These are phyloP conservation scores for Xanthoparmelia taractica DNA, from an alignment of 495 filamentous ascomycete species.

Conservation along the genomic window DNA sequence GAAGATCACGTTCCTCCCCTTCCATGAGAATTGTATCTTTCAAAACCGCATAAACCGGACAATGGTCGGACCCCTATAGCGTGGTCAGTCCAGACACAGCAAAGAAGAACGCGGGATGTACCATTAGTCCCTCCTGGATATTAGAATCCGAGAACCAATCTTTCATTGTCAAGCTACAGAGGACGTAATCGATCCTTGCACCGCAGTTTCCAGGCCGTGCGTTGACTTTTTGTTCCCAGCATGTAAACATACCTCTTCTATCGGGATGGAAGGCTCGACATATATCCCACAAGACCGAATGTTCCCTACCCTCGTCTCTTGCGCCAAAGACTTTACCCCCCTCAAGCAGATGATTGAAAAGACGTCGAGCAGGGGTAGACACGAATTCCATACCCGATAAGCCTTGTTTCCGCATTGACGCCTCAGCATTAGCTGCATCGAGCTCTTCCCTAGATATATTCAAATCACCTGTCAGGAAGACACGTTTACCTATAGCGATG, in stretches of 20 bases:
- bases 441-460: slow-evolving; percentile 74
- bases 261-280: slow-evolving; percentile 74
- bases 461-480: slow-evolving; percentile 81
- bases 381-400: slow-evolving; percentile 62
- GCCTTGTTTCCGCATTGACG: slow-evolving; percentile 61
- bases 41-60: slow-evolving; percentile 78
- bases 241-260: slow-evolving; percentile 88
- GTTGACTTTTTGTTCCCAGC: slow-evolving; percentile 84
- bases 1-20: slow-evolving; percentile 47
- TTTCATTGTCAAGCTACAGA: slow-evolving; percentile 73
- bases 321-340: slow-evolving; percentile 62
- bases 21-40: slow-evolving; percentile 51
- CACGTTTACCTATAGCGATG: slow-evolving; percentile 65
- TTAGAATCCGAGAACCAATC: slow-evolving; percentile 80
- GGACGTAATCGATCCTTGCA: slow-evolving; percentile 84
- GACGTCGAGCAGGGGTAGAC: slow-evolving; percentile 61
- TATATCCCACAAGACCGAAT: slow-evolving; percentile 75
- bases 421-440: slow-evolving; percentile 63
- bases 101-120: slow-evolving; percentile 22
- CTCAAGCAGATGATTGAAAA: slow-evolving; percentile 78
- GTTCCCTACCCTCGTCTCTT: slow-evolving; percentile 63
- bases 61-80: slow-evolving; percentile 81
- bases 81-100: slow-evolving; percentile 19
- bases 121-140: slow-evolving; percentile 89
- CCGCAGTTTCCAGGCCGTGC: slow-evolving; percentile 86